Percentiles rank a stretch among this genome's conserved stretches.
These are phyloP conservation scores for Xylariaceae sp. DNA, from an alignment of 2,329 filamentous ascomycete genomes.

Conservation along the genomic window DNA sequence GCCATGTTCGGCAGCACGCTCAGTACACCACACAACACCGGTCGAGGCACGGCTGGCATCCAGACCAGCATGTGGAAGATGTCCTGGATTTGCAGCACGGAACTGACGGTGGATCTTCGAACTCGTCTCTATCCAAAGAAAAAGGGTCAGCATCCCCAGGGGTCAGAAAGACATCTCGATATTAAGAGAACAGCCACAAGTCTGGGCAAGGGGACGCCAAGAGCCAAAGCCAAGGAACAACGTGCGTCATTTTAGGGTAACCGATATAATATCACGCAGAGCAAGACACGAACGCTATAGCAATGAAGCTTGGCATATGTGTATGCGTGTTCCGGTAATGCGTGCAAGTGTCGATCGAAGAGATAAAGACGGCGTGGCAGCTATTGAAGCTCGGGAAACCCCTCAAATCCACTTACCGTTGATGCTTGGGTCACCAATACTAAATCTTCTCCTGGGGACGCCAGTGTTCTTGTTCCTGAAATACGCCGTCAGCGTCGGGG, in stretches of 20 bases:
- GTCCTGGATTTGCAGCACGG: conserved; percentile 82
- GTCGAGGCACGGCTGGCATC: conserved; percentile 84
- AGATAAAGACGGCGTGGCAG: not conserved
- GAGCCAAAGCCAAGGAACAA: conserved; percentile 25
- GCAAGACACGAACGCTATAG: not conserved
- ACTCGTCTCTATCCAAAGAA: conserved; percentile 57
- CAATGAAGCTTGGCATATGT: conserved; percentile 21
- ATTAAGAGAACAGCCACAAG: conserved; percentile 7
- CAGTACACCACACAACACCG: conserved; percentile 89
- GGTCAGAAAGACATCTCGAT: not conserved
- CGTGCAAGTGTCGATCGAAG: not conserved
- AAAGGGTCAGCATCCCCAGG: conserved; percentile 17
- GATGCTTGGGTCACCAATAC: conserved; percentile 49
- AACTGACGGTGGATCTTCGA: conserved; percentile 87
- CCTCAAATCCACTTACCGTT: conserved; percentile 42
- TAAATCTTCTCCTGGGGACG: conserved; percentile 56
- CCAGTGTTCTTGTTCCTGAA: conserved; percentile 55
- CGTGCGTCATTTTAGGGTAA: conserved; percentile 16
- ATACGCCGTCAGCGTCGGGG: conserved; percentile 7
- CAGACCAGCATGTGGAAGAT: conserved; percentile 84
- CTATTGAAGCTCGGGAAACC: not conserved
- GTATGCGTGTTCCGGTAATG: not conserved
- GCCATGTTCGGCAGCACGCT: conserved; percentile 82
- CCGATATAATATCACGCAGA: not conserved
- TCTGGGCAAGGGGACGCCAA: conserved; percentile 23